phyloP scores from a whole-genome alignment of 192 early-diverging fungal genomes.

The Coemansia sp. region DNA sequence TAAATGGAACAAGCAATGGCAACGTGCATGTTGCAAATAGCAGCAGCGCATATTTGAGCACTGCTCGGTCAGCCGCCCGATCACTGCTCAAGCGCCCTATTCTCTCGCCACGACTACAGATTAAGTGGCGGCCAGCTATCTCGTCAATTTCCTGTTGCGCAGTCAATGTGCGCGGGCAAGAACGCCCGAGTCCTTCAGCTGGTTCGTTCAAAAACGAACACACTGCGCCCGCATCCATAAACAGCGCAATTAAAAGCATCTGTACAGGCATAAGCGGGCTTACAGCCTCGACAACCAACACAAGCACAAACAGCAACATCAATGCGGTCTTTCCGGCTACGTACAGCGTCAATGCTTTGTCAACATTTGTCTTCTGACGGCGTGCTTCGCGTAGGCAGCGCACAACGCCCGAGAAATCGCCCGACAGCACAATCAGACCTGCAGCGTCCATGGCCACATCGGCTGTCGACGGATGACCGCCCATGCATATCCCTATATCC shows the following conservation, averaged over 20 bases:
- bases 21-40: slow-evolving; percentile 31
- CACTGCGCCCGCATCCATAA: slow-evolving; percentile 32
- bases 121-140: background rate
- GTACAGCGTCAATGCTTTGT: slow-evolving; percentile 30
- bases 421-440: slow-evolving; percentile 33
- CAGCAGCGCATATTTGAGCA: slow-evolving; percentile 10
- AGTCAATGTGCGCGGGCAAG: background rate
- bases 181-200: slow-evolving; percentile 20
- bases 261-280: slow-evolving; percentile 41
- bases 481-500: slow-evolving; percentile 83
- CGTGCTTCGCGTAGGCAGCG: slow-evolving; percentile 31
- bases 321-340: slow-evolving; percentile 36
- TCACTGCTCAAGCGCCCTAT: slow-evolving; percentile 16
- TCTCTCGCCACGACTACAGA: background rate
- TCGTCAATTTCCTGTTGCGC: background rate
- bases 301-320: slow-evolving; percentile 24
- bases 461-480: slow-evolving; percentile 60
- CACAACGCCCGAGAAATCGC: slow-evolving; percentile 33
- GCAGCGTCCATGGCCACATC: slow-evolving; percentile 58
- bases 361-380: slow-evolving; percentile 21
- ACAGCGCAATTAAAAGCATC: slow-evolving; percentile 41
- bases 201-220: slow-evolving; percentile 31
- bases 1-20: slow-evolving; percentile 26
- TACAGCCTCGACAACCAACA: slow-evolving; percentile 26
- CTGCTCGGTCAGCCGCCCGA: slow-evolving; percentile 14